These are phyloP conservation scores for Hypoxylon subgilvum DNA, from an alignment of 495 filamentous ascomycete genomes.

Conservation along the genomic window DNA sequence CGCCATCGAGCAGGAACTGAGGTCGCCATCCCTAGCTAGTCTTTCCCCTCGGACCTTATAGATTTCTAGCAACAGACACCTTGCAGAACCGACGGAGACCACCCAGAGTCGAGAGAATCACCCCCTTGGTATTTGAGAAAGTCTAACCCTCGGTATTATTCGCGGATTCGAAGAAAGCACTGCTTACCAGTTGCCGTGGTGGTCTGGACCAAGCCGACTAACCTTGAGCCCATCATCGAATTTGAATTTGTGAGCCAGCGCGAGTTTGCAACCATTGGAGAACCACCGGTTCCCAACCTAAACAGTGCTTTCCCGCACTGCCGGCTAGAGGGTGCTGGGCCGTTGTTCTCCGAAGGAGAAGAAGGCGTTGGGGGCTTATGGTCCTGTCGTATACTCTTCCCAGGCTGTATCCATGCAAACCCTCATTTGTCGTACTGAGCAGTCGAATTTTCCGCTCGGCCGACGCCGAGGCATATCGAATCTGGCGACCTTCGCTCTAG, in stretches of 20 bases:
- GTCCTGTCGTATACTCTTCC: conserved; percentile 36
- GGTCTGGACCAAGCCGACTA: conserved; percentile 8
- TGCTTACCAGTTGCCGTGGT: conserved; percentile 10
- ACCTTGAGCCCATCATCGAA: conserved; percentile 2
- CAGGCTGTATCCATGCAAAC: conserved; percentile 56
- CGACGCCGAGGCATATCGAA: conserved; percentile 66
- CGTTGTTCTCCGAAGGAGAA: conserved; percentile 28
- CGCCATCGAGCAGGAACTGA: conserved; percentile 32
- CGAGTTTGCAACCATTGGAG: conserved; percentile 25
- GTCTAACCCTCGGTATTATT: conserved; percentile 10
- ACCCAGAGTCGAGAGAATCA: conserved; percentile 9
- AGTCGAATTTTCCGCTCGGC: conserved; percentile 60
- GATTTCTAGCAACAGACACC: conserved; percentile 27
- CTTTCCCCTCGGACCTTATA: conserved; percentile 31
- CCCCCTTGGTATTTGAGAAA: conserved; percentile 7
- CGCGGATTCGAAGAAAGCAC: conserved; percentile 15
- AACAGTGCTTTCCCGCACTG: conserved; percentile 22
- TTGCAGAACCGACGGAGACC: conserved; percentile 7
- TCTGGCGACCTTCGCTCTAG: conserved; percentile 71
- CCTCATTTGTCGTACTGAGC: conserved; percentile 50
- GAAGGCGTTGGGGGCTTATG: conserved; percentile 37
- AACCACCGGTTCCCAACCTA: conserved; percentile 10
- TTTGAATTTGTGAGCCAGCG: conserved; percentile 20
- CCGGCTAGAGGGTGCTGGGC: conserved; percentile 17
- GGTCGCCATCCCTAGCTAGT: conserved; percentile 28